Evolutionary conservation across 2,329 filamentous ascomycete species (phyloP).

Genomic region (Geoglossum cookeanum): DNA sequence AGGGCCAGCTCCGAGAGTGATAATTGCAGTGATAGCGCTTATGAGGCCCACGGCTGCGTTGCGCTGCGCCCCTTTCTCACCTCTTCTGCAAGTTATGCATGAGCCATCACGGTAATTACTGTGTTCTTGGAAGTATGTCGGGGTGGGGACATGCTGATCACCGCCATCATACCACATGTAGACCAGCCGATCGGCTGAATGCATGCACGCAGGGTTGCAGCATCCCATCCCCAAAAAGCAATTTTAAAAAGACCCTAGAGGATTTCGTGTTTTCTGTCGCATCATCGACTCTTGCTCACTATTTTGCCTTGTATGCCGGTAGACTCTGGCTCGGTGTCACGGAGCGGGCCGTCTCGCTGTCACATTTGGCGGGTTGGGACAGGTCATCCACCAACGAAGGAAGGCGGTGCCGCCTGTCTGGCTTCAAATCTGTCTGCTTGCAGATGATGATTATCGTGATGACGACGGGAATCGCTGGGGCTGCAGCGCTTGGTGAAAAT

Average conservation of each 20-base stretch:
- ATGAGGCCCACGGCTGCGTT: not conserved
- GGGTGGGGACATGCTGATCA: not conserved
- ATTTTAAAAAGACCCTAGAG: not conserved
- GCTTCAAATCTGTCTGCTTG: not conserved
- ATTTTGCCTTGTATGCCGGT: not conserved
- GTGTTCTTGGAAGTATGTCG: not conserved
- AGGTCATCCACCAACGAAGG: not conserved
- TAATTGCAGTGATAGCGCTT: not conserved
- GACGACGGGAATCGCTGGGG: not conserved
- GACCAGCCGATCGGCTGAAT: not conserved
- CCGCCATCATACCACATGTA: not conserved
- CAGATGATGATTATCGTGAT: not conserved
- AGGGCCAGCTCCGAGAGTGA: not conserved
- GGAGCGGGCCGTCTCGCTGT: constrained; percentile 1
- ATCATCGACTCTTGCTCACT: not conserved
- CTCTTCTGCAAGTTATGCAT: not conserved
- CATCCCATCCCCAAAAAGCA: not conserved
- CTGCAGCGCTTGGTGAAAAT: not conserved
- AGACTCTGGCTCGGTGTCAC: not conserved
- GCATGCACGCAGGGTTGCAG: not conserved
- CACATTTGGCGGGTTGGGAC: not conserved
- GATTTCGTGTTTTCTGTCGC: not conserved
- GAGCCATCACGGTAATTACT: not conserved
- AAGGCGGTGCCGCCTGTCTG: not conserved
- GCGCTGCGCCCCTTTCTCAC: not conserved